phyloP scores from a whole-genome alignment of 2,329 filamentous ascomycete species.

The Penicillium rolfsii region DNA sequence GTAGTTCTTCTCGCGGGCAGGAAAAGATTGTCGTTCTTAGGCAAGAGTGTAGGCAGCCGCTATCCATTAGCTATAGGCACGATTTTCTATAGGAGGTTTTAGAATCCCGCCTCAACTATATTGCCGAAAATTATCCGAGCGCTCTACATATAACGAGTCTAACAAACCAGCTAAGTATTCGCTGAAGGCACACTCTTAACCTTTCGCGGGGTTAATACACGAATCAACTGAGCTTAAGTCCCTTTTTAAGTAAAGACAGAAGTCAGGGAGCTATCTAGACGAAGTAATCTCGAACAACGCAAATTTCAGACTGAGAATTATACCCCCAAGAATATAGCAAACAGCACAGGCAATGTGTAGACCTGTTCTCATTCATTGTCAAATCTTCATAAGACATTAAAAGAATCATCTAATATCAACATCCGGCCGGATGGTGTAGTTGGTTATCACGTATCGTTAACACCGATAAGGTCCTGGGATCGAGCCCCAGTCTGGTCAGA shows the following conservation, averaged over 20 bases:
- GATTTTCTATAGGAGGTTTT: not conserved
- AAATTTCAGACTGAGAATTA: not conserved
- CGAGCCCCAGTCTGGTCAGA: conserved; percentile 32
- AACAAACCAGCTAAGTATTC: not conserved
- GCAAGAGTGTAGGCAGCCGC: not conserved
- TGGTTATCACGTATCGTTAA: conserved; percentile 45
- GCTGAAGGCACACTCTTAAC: not conserved
- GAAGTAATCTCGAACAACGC: not conserved
- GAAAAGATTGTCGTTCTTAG: not conserved
- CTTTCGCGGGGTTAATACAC: not conserved
- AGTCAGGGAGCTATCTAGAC: not conserved
- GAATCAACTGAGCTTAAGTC: not conserved
- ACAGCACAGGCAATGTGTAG: no score
- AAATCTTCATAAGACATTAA: no score
- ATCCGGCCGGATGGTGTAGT: conserved; percentile 39
- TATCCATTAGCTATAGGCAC: not conserved
- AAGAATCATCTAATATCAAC: no score
- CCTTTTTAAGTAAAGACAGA: not conserved
- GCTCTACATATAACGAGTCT: not conserved
- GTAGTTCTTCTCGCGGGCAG: no score
- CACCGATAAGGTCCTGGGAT: conserved; percentile 41
- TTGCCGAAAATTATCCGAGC: not conserved
- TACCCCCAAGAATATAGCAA: not conserved
- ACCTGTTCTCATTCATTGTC: no score
- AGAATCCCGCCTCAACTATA: not conserved